phyloP scores from a whole-genome alignment of 208 protist species.

The Trypanosoma lewisi region DNA sequence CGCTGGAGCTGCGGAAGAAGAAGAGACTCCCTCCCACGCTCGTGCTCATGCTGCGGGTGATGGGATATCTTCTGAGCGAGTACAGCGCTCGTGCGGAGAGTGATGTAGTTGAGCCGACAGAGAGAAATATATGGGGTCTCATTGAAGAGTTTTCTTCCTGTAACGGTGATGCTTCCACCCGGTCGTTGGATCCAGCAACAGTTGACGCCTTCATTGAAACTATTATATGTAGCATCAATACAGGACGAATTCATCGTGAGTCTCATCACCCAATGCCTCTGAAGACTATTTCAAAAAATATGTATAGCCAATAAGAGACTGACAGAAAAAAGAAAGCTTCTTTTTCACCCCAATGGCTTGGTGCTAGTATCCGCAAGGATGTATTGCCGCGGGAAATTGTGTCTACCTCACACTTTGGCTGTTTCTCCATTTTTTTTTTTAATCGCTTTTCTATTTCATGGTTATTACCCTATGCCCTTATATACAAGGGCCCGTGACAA shows the following conservation, averaged over 20 bases:
- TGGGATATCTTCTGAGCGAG: slow-evolving; percentile 22
- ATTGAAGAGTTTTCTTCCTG: slow-evolving; percentile 15
- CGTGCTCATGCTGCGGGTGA: slow-evolving; percentile 23
- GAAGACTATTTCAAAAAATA: background rate
- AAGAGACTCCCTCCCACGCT: slow-evolving; percentile 5
- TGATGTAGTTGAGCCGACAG: slow-evolving; percentile 23
- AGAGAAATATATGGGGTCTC: slow-evolving; percentile 22
- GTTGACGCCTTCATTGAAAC: slow-evolving; percentile 25
- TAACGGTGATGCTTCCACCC: slow-evolving; percentile 2
- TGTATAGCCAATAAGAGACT: background rate
- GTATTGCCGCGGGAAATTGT: too few relatives aligned
- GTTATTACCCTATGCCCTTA: too few relatives aligned
- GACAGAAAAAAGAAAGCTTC: background rate
- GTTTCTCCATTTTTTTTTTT: background rate
- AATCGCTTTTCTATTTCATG: slow-evolving; percentile 14
- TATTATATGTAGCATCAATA: slow-evolving; percentile 16
- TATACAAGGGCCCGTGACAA: too few relatives aligned
- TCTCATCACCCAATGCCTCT: background rate
- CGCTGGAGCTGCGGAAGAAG: background rate
- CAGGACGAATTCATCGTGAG: slow-evolving; percentile 1
- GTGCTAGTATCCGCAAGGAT: too few relatives aligned
- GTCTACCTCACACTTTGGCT: too few relatives aligned
- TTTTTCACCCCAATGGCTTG: too few relatives aligned
- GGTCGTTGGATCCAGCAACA: slow-evolving; percentile 12
- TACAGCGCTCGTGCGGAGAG: slow-evolving; percentile 8